Percentiles rank a stretch among this genome's conserved stretches.
Evolutionary conservation across 306 rosid species (phyloP).

Genomic region (Dalbergia oliveri): DNA sequence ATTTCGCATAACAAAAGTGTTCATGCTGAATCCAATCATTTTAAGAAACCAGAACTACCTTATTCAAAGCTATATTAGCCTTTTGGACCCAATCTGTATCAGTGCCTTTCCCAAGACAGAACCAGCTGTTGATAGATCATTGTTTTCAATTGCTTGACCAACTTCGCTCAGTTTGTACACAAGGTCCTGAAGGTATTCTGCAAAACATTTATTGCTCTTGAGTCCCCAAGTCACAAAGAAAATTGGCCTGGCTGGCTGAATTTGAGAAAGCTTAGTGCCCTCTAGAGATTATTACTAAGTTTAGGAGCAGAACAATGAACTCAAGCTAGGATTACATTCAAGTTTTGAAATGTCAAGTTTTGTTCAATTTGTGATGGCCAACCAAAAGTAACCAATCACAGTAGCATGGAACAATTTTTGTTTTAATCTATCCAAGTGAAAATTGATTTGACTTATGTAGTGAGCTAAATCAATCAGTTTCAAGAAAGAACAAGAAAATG

Average conservation of each 20-base stretch:
- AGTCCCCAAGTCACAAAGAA: conserved; percentile 5
- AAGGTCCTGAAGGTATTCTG: conserved; percentile 86
- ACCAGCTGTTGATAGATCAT: conserved; percentile 77
- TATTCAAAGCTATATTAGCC: conserved; percentile 81
- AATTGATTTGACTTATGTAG: conserved; percentile 20
- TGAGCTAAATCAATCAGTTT: conserved; percentile 25
- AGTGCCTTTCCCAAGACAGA: conserved; percentile 75
- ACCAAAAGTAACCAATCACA: background rate
- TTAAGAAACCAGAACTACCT: conserved; percentile 57
- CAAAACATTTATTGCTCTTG: conserved; percentile 30
- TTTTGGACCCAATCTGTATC: conserved; percentile 82
- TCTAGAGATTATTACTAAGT: conserved; percentile 21
- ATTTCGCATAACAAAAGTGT: conserved; percentile 18
- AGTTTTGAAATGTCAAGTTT: conserved; percentile 10
- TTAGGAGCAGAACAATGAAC: background rate
- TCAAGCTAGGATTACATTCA: background rate
- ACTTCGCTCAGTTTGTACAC: conserved; percentile 88
- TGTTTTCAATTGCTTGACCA: conserved; percentile 86
- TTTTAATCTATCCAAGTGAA: background rate
- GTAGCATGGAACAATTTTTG: background rate
- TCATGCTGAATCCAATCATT: conserved; percentile 24
- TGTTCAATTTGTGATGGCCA: conserved; percentile 17
- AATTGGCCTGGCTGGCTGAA: conserved; percentile 9
- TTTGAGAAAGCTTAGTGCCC: background rate
- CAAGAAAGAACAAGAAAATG: conserved; percentile 19